Conservation (phyloP, 2,329 filamentous ascomycete species). For the Clonostachys rosea region DNA sequence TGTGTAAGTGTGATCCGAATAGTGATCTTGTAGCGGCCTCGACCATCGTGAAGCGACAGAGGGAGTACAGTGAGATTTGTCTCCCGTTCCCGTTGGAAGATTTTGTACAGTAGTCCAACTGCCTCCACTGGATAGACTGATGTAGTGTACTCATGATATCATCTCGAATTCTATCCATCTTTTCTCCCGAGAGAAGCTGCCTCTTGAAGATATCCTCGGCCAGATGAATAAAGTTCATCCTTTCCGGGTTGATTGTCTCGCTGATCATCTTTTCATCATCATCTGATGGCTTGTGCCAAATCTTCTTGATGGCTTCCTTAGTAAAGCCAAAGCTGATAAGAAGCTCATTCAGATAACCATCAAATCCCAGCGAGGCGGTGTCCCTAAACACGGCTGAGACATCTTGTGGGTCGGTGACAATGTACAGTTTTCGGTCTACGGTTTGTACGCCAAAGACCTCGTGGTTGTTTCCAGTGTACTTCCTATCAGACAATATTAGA, state of each 20-base stretch:
- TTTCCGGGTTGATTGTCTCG: slow-evolving; percentile 26
- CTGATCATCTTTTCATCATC: slow-evolving; percentile 40
- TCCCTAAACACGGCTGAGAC: neutral
- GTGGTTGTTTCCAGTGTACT: neutral
- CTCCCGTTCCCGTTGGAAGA: neutral
- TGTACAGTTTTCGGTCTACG: neutral
- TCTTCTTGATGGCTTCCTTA: slow-evolving; percentile 50
- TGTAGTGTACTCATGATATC: neutral
- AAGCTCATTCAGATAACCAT: neutral
- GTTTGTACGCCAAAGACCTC: neutral
- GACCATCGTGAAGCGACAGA: slow-evolving; percentile 1
- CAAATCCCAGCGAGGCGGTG: neutral
- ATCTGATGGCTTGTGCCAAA: slow-evolving; percentile 50
- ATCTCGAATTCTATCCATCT: slow-evolving; percentile 1
- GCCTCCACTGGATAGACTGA: slow-evolving; percentile 1
- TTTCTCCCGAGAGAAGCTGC: neutral
- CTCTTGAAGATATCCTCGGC: neutral
- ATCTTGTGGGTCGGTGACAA: neutral
- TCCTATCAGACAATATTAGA: neutral
- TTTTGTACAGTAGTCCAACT: slow-evolving; percentile 2
- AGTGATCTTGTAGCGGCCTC: slow-evolving; percentile 4
- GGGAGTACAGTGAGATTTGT: neutral
- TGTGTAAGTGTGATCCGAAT: slow-evolving; percentile 2
- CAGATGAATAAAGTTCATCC: slow-evolving; percentile 24
- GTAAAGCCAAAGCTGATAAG: neutral